Evolutionary conservation across 805 yeast species (phyloP).

Genomic region (Candida verbasci): DNA sequence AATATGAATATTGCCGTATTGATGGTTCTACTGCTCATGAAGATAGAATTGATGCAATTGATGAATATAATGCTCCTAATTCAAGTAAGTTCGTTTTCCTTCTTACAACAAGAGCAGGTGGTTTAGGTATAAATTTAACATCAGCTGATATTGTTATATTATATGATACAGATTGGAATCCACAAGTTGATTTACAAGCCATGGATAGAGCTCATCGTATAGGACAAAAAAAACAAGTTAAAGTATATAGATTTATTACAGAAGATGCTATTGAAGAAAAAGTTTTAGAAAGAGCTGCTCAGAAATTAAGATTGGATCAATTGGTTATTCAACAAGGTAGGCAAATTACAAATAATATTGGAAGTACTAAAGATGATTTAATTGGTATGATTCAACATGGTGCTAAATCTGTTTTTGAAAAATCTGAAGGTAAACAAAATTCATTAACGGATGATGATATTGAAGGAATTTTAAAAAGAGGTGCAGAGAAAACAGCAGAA

Average conservation of each 20-base stretch:
- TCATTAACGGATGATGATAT: conserved; percentile 60
- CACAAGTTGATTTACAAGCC: conserved; percentile 96
- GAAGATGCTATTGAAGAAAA: conserved; percentile 96
- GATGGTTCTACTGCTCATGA: conserved; percentile 94
- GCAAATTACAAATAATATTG: conserved; percentile 40
- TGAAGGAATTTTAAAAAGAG: conserved; percentile 74
- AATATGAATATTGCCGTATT: conserved; percentile 81
- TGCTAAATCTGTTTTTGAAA: conserved; percentile 81
- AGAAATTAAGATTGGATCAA: conserved; percentile 86
- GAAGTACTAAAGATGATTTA: conserved; percentile 75
- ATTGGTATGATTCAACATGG: conserved; percentile 96
- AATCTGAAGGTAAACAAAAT: conserved; percentile 16
- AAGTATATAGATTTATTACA: conserved; percentile 87
- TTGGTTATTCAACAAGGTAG: conserved; percentile 94
- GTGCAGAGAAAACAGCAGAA: conserved; percentile 75
- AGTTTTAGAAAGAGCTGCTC: conserved; percentile 93
- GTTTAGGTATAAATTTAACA: conserved; percentile 88
- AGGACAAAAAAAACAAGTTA: conserved; percentile 94
- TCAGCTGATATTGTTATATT: conserved; percentile 86
- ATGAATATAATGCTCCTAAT: conserved; percentile 79
- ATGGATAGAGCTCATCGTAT: conserved; percentile 98
- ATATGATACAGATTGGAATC: conserved; percentile 96
- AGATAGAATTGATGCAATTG: conserved; percentile 88
- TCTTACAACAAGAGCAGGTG: conserved; percentile 95
- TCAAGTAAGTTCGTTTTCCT: conserved; percentile 81